Evolutionary conservation across 1,284 basidiomycete species (phyloP).

Genomic region (Anthracocystis setariae): DNA sequence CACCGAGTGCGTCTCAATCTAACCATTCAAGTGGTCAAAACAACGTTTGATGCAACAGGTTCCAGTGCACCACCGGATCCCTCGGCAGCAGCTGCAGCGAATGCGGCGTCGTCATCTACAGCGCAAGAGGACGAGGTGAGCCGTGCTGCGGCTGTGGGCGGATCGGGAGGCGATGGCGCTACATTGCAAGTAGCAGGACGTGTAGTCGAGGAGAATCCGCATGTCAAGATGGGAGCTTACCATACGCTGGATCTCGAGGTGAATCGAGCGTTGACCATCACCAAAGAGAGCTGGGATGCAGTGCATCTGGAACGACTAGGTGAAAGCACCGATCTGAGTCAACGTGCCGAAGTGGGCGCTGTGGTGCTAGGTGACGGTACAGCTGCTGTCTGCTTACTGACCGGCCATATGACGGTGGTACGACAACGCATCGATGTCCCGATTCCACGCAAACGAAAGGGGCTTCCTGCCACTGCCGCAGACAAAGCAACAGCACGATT

Average conservation of each 20-base stretch:
- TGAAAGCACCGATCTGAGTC: slow-evolving; percentile 88
- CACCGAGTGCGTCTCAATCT: slow-evolving; percentile 86
- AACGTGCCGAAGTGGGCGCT: slow-evolving; percentile 94
- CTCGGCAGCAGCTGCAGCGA: slow-evolving; percentile 33
- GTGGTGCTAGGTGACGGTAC: slow-evolving; percentile 91
- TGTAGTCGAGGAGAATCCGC: slow-evolving; percentile 87
- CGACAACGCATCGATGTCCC: slow-evolving; percentile 88
- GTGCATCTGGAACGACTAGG: slow-evolving; percentile 82
- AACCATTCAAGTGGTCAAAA: slow-evolving; percentile 80
- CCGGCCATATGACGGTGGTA: slow-evolving; percentile 95
- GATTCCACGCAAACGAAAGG: slow-evolving; percentile 81
- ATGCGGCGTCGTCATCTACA: slow-evolving; percentile 19
- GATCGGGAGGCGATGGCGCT: slow-evolving; percentile 56
- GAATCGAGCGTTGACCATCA: slow-evolving; percentile 89
- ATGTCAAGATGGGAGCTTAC: slow-evolving; percentile 92
- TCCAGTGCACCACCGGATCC: slow-evolving; percentile 59
- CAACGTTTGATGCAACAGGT: slow-evolving; percentile 68
- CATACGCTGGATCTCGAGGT: slow-evolving; percentile 95
- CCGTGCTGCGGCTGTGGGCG: slow-evolving; percentile 36
- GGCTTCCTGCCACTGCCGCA: slow-evolving; percentile 54
- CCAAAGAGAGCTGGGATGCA: slow-evolving; percentile 91
- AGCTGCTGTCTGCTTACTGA: slow-evolving; percentile 91
- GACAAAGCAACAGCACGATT: slow-evolving; percentile 73
- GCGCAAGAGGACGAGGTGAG: slow-evolving; percentile 47
- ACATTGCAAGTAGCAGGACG: slow-evolving; percentile 87